Base-by-base conservation (phyloP, 1,284 basidiomycete species). In the Papiliotrema terrestris region DNA sequence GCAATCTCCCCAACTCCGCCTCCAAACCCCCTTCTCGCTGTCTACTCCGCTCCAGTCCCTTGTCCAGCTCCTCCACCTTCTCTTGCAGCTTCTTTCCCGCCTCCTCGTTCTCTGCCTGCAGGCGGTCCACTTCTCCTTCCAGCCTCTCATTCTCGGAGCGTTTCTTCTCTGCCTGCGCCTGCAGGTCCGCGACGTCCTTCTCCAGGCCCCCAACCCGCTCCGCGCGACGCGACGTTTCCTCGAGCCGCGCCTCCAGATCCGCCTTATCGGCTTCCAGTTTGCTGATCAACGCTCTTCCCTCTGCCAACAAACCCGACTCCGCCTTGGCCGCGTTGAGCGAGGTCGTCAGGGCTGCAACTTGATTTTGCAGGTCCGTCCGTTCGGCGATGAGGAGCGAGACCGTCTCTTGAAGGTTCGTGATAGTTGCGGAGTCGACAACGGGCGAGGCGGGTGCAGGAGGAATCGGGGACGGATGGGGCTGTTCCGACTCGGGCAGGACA, bases 11-110 rank as follows among this genome's bases (percentile, higher is more conserved):
- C 2, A 77, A 51, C 56, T 77, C 75, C 2, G 63, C 62, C 54
- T 78, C 77, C 25, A 78, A 55, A 0, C 63, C 69, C 2, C 71
- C 68, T 55, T 75, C 73, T 19, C 74, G 61, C 37, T 70, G 70
- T 37, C 72, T 61, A 8, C 65, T 62, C 32, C 76, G 62, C 36
- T 73, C 73, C n/a, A 77, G 44, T 8, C 54, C 54, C 58, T 69
- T 68, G 57, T 72, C 65, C 26, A 72, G 51, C 46, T 71, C 67
- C 17, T 57, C 61, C 6, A 71, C 54, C 49, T 59, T 58, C 29
- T 52, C 46, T 37, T 59, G 48, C 32, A 47, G 35, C 47, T 59
- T 49, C 35, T 57, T 46, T 45, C 56, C 55, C 41, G 55, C 50
- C 32, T 57, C 56, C 2, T 46, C 41, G 9, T 26, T 55, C 35